phyloP scores from a whole-genome alignment of 2,329 filamentous ascomycete genomes.

The Aspergillus sp. region DNA sequence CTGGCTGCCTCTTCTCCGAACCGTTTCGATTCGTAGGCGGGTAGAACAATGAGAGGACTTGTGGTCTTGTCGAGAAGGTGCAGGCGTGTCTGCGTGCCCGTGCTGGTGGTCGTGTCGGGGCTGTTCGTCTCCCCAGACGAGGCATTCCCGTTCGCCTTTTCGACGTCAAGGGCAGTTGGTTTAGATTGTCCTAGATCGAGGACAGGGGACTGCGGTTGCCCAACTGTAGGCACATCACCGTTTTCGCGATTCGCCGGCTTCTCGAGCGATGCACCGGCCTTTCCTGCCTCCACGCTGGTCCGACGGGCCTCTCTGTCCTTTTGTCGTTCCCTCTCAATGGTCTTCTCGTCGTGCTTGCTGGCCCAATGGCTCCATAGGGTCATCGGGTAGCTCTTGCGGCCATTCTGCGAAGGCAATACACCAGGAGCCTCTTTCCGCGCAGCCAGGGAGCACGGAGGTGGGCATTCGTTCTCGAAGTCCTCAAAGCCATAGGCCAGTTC shows the following conservation, averaged over 20 bases:
- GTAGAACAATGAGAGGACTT: slow-evolving; percentile 29
- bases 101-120: neutral
- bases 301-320: slow-evolving; percentile 25
- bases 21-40: slow-evolving; percentile 27
- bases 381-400: slow-evolving; percentile 68
- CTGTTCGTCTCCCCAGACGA: neutral
- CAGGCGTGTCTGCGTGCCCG: neutral
- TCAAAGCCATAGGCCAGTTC: slow-evolving; percentile 72
- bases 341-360: slow-evolving; percentile 80
- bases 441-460: slow-evolving; percentile 80
- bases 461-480: slow-evolving; percentile 70
- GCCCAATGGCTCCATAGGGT: slow-evolving; percentile 86
- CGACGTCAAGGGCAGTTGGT: neutral
- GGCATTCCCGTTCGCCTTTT: neutral
- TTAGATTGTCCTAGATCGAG: neutral
- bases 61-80: slow-evolving; percentile 15
- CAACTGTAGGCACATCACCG: neutral
- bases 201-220: neutral
- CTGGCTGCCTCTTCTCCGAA: slow-evolving; percentile 33
- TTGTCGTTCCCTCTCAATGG: slow-evolving; percentile 49
- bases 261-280: slow-evolving; percentile 24
- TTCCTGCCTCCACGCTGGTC: slow-evolving; percentile 27
- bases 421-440: slow-evolving; percentile 56
- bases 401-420: slow-evolving; percentile 26
- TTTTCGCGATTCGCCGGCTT: slow-evolving; percentile 2